A percentile compares a stretch with the other conserved stretches of the same genome.
phyloP scores from a whole-genome alignment of 768 basidiomycete genomes.

The Kwoniella bestiolae region DNA sequence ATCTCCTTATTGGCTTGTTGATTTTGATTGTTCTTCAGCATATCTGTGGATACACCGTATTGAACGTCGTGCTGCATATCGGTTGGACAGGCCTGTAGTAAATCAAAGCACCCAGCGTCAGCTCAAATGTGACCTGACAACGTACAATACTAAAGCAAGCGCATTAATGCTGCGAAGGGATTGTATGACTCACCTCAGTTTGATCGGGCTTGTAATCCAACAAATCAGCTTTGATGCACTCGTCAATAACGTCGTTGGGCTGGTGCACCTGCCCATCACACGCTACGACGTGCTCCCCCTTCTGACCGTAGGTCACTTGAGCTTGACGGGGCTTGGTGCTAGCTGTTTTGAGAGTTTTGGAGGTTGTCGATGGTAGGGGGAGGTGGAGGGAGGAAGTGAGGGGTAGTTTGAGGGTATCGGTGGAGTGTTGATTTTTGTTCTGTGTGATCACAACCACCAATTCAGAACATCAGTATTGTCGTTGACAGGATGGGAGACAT shows the following conservation, averaged over 20 bases:
- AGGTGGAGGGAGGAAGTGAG: background rate
- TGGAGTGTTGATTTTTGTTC: slow-evolving; percentile 9
- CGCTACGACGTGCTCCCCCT: slow-evolving; percentile 17
- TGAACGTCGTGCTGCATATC: slow-evolving; percentile 21
- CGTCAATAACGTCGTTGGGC: slow-evolving; percentile 14
- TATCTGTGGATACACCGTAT: slow-evolving; percentile 3
- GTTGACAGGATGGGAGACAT: no score
- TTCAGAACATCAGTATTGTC: background rate
- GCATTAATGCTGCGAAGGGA: background rate
- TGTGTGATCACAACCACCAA: background rate
- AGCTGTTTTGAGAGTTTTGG: slow-evolving; percentile 11
- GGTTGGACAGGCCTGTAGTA: slow-evolving; percentile 7
- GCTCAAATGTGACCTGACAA: no score
- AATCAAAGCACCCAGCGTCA: background rate
- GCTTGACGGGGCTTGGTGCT: slow-evolving; percentile 16
- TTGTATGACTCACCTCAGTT: slow-evolving; percentile 16
- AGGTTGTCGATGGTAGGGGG: slow-evolving; percentile 2
- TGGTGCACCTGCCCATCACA: slow-evolving; percentile 13
- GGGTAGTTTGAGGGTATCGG: background rate
- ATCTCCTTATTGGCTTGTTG: slow-evolving; percentile 8
- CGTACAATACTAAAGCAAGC: background rate
- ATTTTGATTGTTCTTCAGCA: background rate
- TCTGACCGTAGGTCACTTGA: slow-evolving; percentile 10
- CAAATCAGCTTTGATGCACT: slow-evolving; percentile 19
- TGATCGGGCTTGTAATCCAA: slow-evolving; percentile 14